Evolutionary conservation across 306 rosid species (phyloP), one percentile per base, ranked within the genome.

Genomic region (Spatholobus suberectus): DNA sequence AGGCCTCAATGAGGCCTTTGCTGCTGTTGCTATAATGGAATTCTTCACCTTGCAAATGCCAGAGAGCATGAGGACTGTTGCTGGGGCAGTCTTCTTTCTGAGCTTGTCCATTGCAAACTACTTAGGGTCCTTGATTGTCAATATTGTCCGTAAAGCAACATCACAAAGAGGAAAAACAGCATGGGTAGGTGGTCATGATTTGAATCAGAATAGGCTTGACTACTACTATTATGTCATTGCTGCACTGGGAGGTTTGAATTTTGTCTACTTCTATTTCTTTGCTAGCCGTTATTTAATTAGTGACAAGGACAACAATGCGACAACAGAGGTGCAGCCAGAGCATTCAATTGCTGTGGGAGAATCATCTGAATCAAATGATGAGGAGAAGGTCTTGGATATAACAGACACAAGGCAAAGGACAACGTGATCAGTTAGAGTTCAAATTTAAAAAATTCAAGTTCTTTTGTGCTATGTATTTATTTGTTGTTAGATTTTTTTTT

Each of bases 51-150:
- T 78, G 81, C 86, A 89, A 47, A 65, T 89, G 90, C 90, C 97
- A n/a, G 97, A 93, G 79, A 87, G 85, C 40, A 88, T 91, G 97
- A 90, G 97, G 20, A 91, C 97, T 0, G 89, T 90, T 54, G 89
- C 97, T 5, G 97, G 97, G 18, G 98, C 94, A 13, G 4, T 91
- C 17, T 93, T 95, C 82, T 95, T 91, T 73, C 82, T 93, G 26
- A 90, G 93, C 79, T 58, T 90, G 73, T 90, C 98, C 17, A 32
- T 86, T 55, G 86, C 97, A 21, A 88, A 88, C 71, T 95, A 91
- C 74, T 0, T 65, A 7, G 90, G 97, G 1, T 88, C 97, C 2
- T 67, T 93, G 23, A 41, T 91, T 32, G 94, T 90, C 8, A 88
- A 85, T 34, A 11, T 90, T 47, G 76, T 90, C 24, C 86, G 86